Evolutionary conservation across 2,329 filamentous ascomycete genomes (phyloP).

Genomic region (Esteya vermicola): DNA sequence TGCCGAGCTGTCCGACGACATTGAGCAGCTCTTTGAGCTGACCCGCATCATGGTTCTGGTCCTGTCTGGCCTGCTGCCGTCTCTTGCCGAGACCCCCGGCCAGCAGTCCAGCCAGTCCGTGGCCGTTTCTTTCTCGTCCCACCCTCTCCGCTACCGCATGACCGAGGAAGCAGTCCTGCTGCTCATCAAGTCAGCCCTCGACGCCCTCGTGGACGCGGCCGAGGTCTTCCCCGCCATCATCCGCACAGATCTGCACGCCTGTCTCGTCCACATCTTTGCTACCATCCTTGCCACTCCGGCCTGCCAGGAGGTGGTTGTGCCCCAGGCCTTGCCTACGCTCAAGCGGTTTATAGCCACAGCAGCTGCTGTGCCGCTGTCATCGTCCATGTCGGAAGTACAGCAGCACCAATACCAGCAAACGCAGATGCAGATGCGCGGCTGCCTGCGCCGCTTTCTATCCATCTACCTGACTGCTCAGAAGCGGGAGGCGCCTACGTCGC

Average conservation of each 20-base stretch:
- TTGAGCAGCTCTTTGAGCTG: constrained; percentile 93
- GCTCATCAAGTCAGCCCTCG: constrained; percentile 65
- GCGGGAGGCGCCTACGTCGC: constrained; percentile 57
- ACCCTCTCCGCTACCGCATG: constrained; percentile 47
- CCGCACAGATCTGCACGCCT: constrained; percentile 89
- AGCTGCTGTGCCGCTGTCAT: constrained; percentile 18
- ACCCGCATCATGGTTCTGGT: constrained; percentile 94
- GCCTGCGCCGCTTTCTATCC: constrained; percentile 66
- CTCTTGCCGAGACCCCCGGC: constrained; percentile 18
- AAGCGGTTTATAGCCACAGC: constrained; percentile 79
- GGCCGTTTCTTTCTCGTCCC: too few relatives aligned
- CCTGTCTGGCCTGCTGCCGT: constrained; percentile 74
- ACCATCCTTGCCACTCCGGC: constrained; percentile 77
- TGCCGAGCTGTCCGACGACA: constrained; percentile 81
- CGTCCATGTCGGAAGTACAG: too few relatives aligned
- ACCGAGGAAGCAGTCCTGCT: constrained; percentile 78
- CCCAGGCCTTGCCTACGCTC: constrained; percentile 78
- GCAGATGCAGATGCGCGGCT: constrained; percentile 62
- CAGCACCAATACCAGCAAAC: too few relatives aligned
- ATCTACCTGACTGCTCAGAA: constrained; percentile 67
- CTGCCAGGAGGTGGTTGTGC: constrained; percentile 80
- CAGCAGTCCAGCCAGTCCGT: too few relatives aligned
- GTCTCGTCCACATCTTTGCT: constrained; percentile 91
- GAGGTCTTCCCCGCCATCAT: constrained; percentile 95
- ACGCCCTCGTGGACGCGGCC: constrained; percentile 84